Base-by-base conservation (phyloP, 2,329 filamentous ascomycete genomes). In the Colletotrichum neosansevieriae region DNA sequence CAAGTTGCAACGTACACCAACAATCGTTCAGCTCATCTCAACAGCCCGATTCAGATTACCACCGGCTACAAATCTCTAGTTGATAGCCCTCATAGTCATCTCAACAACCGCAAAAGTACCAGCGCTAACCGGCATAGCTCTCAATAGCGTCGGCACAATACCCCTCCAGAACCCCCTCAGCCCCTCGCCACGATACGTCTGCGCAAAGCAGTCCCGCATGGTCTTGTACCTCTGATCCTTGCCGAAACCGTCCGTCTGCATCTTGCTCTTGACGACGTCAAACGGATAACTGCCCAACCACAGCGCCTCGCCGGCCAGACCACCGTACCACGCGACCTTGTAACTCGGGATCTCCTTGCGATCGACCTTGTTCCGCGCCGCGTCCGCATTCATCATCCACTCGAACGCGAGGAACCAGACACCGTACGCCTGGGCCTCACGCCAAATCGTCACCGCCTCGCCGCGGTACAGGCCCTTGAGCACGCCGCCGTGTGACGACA, bases 241-340 rank as follows among this genome's bases (percentile, higher is more conserved):
- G 4, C 93, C 94, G 77, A 98, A 96, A 0, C 93, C 94, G 81
- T 99, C 96, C 67, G 92, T 97, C 87, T 99, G 96, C 95, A 98
- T 98, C 88, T 97, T 98, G 82, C 94, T 97, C 92, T 99, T 99
- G 81, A 99, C 82, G 32, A 99, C 95, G 81, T 99, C 96, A 72
- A 99, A 92, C 21, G 96, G 96, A 82, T 99, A 99, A 77, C 94
- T 97, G 40, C 87, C 87, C 63, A 99, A 84, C 96, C 96, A 99
- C 65, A 99, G 87, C 59, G 90, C 93, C 85, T 99, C 96, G 73
- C 96, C 96, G 0, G 96, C 96, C 45, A 99, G 80, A 50, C 96
- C 96, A 72, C 96, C 96, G 79, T 98, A 99, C 12, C 93, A 82
- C 12, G 96, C 96, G 57, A 99, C 89, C 82, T 97, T 98, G 80